These are phyloP conservation scores for Brassica nigra DNA, from an alignment of 345 rosid species.

Conservation along the genomic window DNA sequence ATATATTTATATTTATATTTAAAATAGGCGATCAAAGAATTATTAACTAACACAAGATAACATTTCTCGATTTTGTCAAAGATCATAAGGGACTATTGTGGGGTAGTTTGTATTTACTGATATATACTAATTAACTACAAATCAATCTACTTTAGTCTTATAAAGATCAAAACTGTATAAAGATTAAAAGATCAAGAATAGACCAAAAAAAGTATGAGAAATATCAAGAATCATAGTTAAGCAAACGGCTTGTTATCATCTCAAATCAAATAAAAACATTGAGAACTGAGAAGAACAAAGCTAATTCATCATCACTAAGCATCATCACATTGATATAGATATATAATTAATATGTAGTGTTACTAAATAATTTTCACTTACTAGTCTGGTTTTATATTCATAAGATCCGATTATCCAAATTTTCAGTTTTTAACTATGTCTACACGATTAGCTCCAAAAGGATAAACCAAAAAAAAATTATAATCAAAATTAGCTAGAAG, in stretches of 20 bases:
- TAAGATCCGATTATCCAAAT: neutral
- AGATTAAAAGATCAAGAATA: neutral
- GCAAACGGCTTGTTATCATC: neutral
- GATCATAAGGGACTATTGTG: neutral
- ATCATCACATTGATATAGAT: neutral
- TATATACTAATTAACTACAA: neutral
- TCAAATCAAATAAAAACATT: neutral
- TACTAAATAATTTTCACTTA: neutral
- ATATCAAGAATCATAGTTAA: neutral
- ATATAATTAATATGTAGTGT: neutral
- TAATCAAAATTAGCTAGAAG: neutral
- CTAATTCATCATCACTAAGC: slow-evolving; percentile 3
- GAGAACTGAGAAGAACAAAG: neutral
- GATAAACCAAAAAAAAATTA: neutral
- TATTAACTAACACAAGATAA: neutral
- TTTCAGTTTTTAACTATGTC: neutral
- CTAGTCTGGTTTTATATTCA: neutral
- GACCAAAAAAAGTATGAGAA: neutral
- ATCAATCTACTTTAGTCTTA: neutral
- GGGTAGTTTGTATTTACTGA: neutral
- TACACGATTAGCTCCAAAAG: neutral
- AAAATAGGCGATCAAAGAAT: neutral
- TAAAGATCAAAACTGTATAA: neutral
- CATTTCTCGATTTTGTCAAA: slow-evolving; percentile 12
- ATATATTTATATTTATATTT: neutral